Evolutionary conservation across 1,284 basidiomycete species (phyloP), one percentile per base, ranked within the genome.

Genomic region (Puccinia coronata): DNA sequence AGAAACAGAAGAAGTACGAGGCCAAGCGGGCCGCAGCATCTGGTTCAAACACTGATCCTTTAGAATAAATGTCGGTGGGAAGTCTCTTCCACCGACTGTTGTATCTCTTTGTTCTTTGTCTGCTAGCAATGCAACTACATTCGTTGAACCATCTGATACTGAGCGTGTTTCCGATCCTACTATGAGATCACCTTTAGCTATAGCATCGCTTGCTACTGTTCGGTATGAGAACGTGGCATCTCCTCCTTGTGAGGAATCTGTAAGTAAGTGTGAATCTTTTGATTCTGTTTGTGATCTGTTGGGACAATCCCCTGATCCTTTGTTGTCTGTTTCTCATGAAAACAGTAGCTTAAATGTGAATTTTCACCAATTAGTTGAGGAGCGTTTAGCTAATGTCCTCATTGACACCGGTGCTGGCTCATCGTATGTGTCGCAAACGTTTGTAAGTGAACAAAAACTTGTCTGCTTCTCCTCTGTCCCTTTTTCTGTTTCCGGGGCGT

Each of bases 51-150:
- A 1, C 70, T 18, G n/a, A 31, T 36, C 20, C 72, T 74, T 74
- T 57, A 74, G 59, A 75, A 41, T n/a, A 9, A 23, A 39, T 43
- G 73, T 39, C 25, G 73, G 43, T 59, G 34, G 4, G 8, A 1
- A 43, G 59, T 55, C 55, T 75, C 73, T 39, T 0, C 23, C 53
- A 41, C 23, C 61, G 39, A 65, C 61, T 11, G 8, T 65, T 65
- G 36, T 65, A 2, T 65, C 36, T 25, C n/a, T n/a, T n/a, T 57
- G 4, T 41, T 25, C 23, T 65, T 39, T 25, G 8, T n/a, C 61
- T 41, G 61, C 23, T 59, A 25, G 51, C 57, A 57, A 51, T 74
- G n/a, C 2, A 39, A 61, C 55, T n/a, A 59, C 73, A 20, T 20
- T 59, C 55, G 25, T 75, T 75, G 36, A 51, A n/a, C 1, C 0